phyloP scores from a whole-genome alignment of 345 rosid species.

The Eucalyptus tenuipes region DNA sequence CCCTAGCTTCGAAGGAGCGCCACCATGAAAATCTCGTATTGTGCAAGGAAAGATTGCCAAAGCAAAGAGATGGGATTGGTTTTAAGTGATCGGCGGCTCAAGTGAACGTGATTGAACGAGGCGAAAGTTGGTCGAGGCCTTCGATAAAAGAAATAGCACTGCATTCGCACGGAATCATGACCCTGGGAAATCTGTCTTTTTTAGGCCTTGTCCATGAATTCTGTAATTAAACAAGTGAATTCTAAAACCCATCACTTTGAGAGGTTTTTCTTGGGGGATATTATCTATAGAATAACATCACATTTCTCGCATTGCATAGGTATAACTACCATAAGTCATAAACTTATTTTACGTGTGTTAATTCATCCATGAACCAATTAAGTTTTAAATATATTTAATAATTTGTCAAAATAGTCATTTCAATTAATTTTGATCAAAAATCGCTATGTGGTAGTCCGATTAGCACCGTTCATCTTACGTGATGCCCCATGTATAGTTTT shows the following conservation, averaged over 20 bases:
- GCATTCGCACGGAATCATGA: neutral
- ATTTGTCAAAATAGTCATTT: fast-evolving
- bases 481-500: neutral
- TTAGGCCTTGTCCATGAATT: neutral
- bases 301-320: neutral
- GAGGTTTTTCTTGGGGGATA: neutral
- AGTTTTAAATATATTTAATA: neutral
- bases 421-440: neutral
- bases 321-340: neutral
- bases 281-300: neutral
- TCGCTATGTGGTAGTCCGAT: fast-evolving
- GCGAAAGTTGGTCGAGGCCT: neutral
- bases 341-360: neutral
- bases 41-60: neutral
- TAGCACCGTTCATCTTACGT: fast-evolving
- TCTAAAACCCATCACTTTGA: neutral
- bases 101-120: neutral
- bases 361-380: neutral
- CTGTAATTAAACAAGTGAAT: neutral
- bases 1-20: neutral
- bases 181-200: neutral
- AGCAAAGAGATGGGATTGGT: neutral
- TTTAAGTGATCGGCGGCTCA: neutral
- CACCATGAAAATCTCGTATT: neutral
- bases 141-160: neutral